These are phyloP conservation scores for Umbilicus rupestris DNA, from an alignment of 164 flowering plant genomes.

Conservation along the genomic window DNA sequence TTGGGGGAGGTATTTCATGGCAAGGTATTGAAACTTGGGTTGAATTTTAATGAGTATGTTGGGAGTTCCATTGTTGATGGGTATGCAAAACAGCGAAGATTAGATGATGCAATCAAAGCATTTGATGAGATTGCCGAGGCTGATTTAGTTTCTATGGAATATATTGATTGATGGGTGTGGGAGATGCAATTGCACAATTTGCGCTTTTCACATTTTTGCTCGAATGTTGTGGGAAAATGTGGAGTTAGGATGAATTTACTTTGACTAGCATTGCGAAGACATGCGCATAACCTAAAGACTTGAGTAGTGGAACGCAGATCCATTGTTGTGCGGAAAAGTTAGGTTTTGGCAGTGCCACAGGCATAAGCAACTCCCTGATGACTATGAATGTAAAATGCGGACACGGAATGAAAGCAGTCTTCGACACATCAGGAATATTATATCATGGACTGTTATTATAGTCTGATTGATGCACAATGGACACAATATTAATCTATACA, in stretches of 20 bases:
- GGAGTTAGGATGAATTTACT: conserved; percentile 19
- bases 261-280: conserved; percentile 19
- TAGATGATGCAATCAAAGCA: conserved; percentile 16
- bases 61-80: conserved; percentile 20
- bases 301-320: conserved; percentile 15
- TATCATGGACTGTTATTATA: conserved; percentile 25
- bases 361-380: conserved; percentile 16
- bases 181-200: conserved; percentile 9
- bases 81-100: conserved; percentile 13
- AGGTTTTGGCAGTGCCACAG: conserved; percentile 16
- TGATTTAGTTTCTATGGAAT: conserved; percentile 20
- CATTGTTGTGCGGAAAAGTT: conserved; percentile 16
- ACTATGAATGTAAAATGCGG: conserved; percentile 22
- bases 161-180: conserved; percentile 20
- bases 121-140: conserved; percentile 16
- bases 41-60: conserved; percentile 15
- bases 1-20: conserved; percentile 15
- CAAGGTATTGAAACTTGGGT: conserved; percentile 15
- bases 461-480: conserved; percentile 16
- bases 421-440: conserved; percentile 12
- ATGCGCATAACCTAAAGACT: conserved; percentile 14
- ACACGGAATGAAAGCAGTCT: conserved; percentile 8
- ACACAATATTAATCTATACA: conserved; percentile 11
- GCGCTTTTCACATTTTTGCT: conserved; percentile 7
- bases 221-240: conserved; percentile 12